phyloP scores from a whole-genome alignment of 2,329 filamentous ascomycete species.

The Sphaerulina populicola region DNA sequence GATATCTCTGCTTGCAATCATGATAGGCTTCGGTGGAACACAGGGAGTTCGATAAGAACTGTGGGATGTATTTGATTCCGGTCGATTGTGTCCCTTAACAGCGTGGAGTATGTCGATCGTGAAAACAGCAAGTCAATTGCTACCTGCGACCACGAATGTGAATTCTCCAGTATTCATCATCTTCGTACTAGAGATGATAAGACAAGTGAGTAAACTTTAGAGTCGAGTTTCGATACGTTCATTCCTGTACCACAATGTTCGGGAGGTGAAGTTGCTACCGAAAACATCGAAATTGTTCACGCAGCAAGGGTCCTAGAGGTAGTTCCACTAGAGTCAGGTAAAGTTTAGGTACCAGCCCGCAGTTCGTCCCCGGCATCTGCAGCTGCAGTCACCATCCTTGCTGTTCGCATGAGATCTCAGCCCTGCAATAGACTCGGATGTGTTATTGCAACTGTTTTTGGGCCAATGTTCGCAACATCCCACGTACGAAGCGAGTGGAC shows the following conservation, averaged over 20 bases:
- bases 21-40: no score
- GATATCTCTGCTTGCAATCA: no score
- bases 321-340: not conserved
- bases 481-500: not conserved
- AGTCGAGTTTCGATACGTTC: not conserved
- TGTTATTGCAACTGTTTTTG: not conserved
- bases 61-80: no score
- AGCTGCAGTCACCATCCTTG: not conserved
- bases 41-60: no score
- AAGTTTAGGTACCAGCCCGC: not conserved
- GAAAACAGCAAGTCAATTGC: no score
- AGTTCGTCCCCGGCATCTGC: not conserved
- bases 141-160: no score
- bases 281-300: not conserved
- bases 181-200: no score
- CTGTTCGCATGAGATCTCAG: not conserved
- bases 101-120: no score
- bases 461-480: not conserved
- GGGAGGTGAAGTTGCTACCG: not conserved
- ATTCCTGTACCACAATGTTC: not conserved
- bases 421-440: not conserved
- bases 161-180: no score
- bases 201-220: not conserved
- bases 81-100: no score
- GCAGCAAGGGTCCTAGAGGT: not conserved